Conservation (phyloP, 2,329 filamentous ascomycete species). For the Elsinoe australis region DNA sequence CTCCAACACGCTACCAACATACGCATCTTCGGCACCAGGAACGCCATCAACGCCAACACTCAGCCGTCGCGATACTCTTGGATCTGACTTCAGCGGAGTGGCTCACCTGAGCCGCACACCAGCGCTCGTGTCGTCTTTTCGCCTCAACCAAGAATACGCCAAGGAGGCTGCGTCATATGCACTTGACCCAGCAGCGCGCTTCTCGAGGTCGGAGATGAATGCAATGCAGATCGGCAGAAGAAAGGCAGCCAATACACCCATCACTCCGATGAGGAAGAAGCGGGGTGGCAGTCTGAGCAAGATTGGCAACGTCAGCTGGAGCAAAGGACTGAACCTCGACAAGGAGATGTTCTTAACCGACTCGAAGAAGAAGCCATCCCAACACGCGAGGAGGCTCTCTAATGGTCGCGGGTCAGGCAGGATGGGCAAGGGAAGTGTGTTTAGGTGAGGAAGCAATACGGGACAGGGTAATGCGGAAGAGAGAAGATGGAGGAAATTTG, state of each 20-base stretch:
- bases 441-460: not conserved
- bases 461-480: constrained; percentile 6
- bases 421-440: constrained; percentile 10
- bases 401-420: constrained; percentile 1
- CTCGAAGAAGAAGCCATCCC: constrained; percentile 13
- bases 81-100: constrained; percentile 29
- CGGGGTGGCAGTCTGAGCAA: constrained; percentile 22
- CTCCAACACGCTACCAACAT: constrained; percentile 47
- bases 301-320: constrained; percentile 19
- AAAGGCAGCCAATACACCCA: constrained; percentile 57
- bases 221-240: constrained; percentile 58
- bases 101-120: constrained; percentile 55
- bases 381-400: constrained; percentile 4
- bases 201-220: constrained; percentile 53
- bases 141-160: constrained; percentile 48
- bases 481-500: not conserved
- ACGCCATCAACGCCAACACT: constrained; percentile 9
- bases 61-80: not conserved
- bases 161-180: constrained; percentile 46
- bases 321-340: constrained; percentile 12
- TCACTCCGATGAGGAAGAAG: constrained; percentile 56
- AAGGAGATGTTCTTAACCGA: constrained; percentile 12
- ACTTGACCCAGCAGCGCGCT: constrained; percentile 56
- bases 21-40: constrained; percentile 13
- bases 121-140: constrained; percentile 70